A percentile compares a stretch with the other conserved stretches of the same genome.
Conservation (phyloP, 1,284 basidiomycete genomes). For the Athelia psychrophila region DNA sequence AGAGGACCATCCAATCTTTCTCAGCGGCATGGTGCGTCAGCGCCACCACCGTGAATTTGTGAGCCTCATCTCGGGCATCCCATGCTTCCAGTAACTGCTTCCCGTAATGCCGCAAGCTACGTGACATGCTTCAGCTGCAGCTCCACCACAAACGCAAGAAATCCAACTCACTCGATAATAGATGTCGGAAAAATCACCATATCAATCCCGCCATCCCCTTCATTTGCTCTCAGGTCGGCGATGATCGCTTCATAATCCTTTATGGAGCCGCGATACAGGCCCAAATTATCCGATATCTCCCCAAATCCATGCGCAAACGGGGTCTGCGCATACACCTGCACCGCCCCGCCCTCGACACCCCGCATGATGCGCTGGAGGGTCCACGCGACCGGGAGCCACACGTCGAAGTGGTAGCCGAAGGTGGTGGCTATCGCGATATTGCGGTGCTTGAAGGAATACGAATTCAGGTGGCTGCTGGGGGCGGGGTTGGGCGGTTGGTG, state of each 20-base stretch:
- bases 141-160: neutral
- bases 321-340: slow-evolving; percentile 24
- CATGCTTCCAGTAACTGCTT: slow-evolving; percentile 28
- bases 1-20: slow-evolving; percentile 26
- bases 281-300: slow-evolving; percentile 22
- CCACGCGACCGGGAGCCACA: slow-evolving; percentile 32
- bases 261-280: slow-evolving; percentile 25
- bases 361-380: slow-evolving; percentile 26
- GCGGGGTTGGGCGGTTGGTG: no score
- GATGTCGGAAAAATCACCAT: slow-evolving; percentile 34
- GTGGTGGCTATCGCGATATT: slow-evolving; percentile 26
- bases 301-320: slow-evolving; percentile 29
- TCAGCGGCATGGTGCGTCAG: slow-evolving; percentile 33
- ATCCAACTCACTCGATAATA: slow-evolving; percentile 28
- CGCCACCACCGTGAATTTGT: slow-evolving; percentile 37
- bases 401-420: slow-evolving; percentile 32
- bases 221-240: slow-evolving; percentile 15
- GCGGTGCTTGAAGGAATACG: neutral
- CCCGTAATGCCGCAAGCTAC: slow-evolving; percentile 23
- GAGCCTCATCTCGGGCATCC: slow-evolving; percentile 26
- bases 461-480: no score
- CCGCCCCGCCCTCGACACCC: slow-evolving; percentile 11
- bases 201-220: slow-evolving; percentile 23
- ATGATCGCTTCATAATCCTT: slow-evolving; percentile 19
- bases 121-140: neutral